Percentiles rank a stretch among this genome's conserved stretches.
Conservation (phyloP, 495 filamentous ascomycete genomes). For the Lepidopterella palustris region DNA sequence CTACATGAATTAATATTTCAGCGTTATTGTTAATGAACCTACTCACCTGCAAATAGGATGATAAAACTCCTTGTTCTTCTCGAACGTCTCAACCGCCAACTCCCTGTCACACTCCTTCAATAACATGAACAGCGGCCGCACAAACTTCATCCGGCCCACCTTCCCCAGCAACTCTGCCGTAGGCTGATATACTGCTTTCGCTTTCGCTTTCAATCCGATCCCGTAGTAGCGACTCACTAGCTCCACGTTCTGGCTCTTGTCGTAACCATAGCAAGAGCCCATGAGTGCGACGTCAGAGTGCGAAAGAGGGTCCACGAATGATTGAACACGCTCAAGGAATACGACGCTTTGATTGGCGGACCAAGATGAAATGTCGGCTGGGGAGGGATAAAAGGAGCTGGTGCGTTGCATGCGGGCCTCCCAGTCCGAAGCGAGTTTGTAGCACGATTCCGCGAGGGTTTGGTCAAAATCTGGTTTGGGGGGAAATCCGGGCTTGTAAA, state of each 20-base stretch:
- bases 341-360: slow-evolving; percentile 83
- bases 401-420: slow-evolving; percentile 38
- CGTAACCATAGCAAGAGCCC: slow-evolving; percentile 63
- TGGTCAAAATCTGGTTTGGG: slow-evolving; percentile 89
- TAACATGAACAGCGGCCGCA: slow-evolving; percentile 68
- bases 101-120: slow-evolving; percentile 65
- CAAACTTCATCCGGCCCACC: slow-evolving; percentile 96
- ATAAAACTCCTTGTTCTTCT: slow-evolving; percentile 84
- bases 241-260: slow-evolving; percentile 71
- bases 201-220: slow-evolving; percentile 68
- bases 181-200: slow-evolving; percentile 56
- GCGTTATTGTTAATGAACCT: not conserved
- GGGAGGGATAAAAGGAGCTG: slow-evolving; percentile 55
- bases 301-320: slow-evolving; percentile 54
- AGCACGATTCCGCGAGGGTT: slow-evolving; percentile 77
- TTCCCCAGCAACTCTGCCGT: slow-evolving; percentile 67
- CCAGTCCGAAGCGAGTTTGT: slow-evolving; percentile 76
- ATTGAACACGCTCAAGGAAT: slow-evolving; percentile 72
- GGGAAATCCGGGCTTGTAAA: slow-evolving; percentile 77
- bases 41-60: slow-evolving; percentile 79
- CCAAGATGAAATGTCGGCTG: slow-evolving; percentile 63
- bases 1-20: slow-evolving; percentile 9
- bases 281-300: slow-evolving; percentile 58
- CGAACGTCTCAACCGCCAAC: slow-evolving; percentile 74
- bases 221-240: slow-evolving; percentile 70